These are phyloP conservation scores for Trichoderma lentiforme DNA, from an alignment of 2,329 filamentous ascomycete species.

Conservation along the genomic window DNA sequence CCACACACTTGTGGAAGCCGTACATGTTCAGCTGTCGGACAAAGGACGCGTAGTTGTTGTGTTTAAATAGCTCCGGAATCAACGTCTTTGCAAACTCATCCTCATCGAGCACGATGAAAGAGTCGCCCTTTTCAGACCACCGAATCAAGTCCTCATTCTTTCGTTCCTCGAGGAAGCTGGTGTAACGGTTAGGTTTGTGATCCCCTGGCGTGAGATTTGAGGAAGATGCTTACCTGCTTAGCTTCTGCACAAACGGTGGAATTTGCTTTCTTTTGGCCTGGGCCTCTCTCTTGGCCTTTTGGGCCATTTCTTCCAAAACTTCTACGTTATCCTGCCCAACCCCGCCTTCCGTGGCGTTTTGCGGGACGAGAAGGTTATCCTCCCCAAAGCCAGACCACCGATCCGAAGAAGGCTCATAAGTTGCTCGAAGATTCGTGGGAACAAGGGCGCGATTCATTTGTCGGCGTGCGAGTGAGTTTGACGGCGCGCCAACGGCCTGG, in stretches of 20 bases:
- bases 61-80: conserved; percentile 96
- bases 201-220: too few relatives aligned
- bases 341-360: conserved; percentile 32
- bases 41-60: conserved; percentile 97
- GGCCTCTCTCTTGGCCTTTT: conserved; percentile 80
- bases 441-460: conserved; percentile 51
- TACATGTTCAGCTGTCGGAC: conserved; percentile 96
- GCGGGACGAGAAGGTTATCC: conserved; percentile 37
- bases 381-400: conserved; percentile 44
- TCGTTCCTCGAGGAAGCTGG: conserved; percentile 85
- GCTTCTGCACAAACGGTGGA: conserved; percentile 93
- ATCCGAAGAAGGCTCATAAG: conserved; percentile 40
- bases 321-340: conserved; percentile 69
- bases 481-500: conserved; percentile 35
- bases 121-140: conserved; percentile 95
- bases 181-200: conserved; percentile 23
- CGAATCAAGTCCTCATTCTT: conserved; percentile 93
- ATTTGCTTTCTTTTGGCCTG: conserved; percentile 92
- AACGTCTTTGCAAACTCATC: conserved; percentile 98
- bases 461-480: conserved; percentile 51
- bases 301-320: conserved; percentile 73
- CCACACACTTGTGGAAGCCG: conserved; percentile 94
- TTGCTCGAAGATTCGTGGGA: conserved; percentile 38
- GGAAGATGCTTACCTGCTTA: conserved; percentile 72
- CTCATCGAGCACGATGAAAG: conserved; percentile 94